Evolutionary conservation across 75 land plant genomes (phyloP), one percentile per base, ranked within the genome.

Genomic region (Adiantum capillusveneris): DNA sequence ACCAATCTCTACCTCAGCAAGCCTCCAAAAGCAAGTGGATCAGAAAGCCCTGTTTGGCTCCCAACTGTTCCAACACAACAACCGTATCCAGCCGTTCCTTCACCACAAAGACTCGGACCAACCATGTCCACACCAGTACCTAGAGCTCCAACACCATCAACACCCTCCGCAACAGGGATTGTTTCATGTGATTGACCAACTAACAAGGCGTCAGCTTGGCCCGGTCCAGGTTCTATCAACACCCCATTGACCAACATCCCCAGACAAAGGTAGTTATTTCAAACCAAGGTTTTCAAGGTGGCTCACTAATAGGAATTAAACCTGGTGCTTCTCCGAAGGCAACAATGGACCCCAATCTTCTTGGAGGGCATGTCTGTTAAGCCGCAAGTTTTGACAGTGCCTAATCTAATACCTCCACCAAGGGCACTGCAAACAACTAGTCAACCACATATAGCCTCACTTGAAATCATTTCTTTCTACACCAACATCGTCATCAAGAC

Each of bases 341-440:
- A 18, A 14, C 50, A 46, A 5, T 34, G 37, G 37, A 46, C 12
- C 50, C 22, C 2, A 14, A 46, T 46, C 50, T 53, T 50, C 72
- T 81, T 66, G 81, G 82, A 56, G 80, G 84, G 18, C 83, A 77
- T 73, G 73, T 75, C 11, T 77, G 74, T 54, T 67, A 77, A 60
- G 77, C 22, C 6, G 2, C 50, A 3, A 46, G 6, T 3, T n/a
- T 3, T 21, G 6, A 18, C 50, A 18, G 50, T 18, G 6, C 50
- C 50, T 6, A 21, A 6, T 46, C 50, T 6, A 14, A 46, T 14
- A 2, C 22, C 22, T 6, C 18, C 5, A 3, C 6, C 50, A 46
- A 46, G 22, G 13, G 50, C 12, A 6, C 22, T 46, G 13, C 50
- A 46, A 46, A 46, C 50, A 6, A 6, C 50, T 46, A 14, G 5